Base-by-base conservation (phyloP, 768 basidiomycete genomes). In the Hydnum rufescens region DNA sequence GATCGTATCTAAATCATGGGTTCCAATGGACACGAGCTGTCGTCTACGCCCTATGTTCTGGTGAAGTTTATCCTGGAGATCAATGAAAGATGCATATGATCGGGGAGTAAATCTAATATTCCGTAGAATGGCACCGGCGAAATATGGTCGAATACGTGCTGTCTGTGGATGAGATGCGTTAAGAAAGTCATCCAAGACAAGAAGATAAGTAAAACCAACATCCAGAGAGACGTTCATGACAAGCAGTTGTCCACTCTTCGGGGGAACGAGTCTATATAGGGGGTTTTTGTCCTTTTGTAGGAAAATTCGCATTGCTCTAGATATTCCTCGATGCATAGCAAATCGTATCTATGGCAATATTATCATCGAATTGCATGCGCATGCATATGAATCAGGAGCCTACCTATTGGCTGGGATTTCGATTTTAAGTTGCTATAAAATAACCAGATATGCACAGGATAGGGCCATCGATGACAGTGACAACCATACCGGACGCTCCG, bases 51-150 rank as follows among this genome's bases (percentile, higher is more conserved):
- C 90, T 31, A 99, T 75, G 65, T 99, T 99, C 62, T 92, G 84
- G 63, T 99, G 95, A 49, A 99, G 72, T 66, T 97, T 99, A 63
- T 99, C 95, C 68, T 99, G 95, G n/a, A 99, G 70, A 63, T 97
- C 95, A 59, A 99, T 93, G 75, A 99, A 97, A 56, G 87, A 90
- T 25, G 82, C 84, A 63, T 97, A 97, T 34, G 86, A 89, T 50
- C 74, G 72, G 42, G 77, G 77, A 28, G 85, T 87, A 69, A 99
- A 92, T 58, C 77, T 78, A 61, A 96, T 67, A 60, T 92, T 83
- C 57, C 95, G 84, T 46, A 99, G 73, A 53, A 97, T 70, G 5
- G 90, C 92, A 53, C 82, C 82, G 3, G 88, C 89, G 60, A 96
- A 90, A 67, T 77, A 80, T 0, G 92, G 92, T 58, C 95, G 78